Evolutionary conservation across 306 rosid species (phyloP), one percentile per base, ranked within the genome.

Genomic region (Begonia masoniana): DNA sequence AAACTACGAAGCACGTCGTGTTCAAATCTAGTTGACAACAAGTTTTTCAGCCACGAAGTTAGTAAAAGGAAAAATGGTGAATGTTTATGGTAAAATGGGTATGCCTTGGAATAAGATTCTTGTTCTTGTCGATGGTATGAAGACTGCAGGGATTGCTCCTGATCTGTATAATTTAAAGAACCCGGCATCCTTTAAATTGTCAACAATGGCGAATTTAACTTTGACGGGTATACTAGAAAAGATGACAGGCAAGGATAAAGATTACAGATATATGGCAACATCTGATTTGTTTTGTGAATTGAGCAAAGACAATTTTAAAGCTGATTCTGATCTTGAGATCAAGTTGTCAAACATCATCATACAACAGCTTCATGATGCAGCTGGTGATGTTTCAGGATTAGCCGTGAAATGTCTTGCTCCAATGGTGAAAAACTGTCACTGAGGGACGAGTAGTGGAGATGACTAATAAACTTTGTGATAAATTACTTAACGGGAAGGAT

Each of bases 351-450:
- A 63, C 60, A 80, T 88, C 67, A 80, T 88, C 71, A 78, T 88
- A 46, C 97, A 82, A 66, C 97, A 88, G 62, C 97, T 88, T 41
- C 95, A 84, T 52, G 97, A 84, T 68, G 95, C 82, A 45, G 95
- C 97, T 13, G 95, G 97, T 2, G 97, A 88, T 70, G 93, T 88
- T 43, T 88, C 97, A 56, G 95, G 87, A 15, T 73, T 88, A 51
- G 97, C 97, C 49, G 97, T 88, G 16, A 88, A 88, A 70, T 88
- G 99, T 71, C 96, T 92, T 67, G 93, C 96, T 70, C 99, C 95
- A 13, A 63, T 92, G 57, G 99, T 83, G 68, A 92, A 79, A 80
- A 92, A 87, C n/a, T 77, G 81, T 86, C 50, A 81, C 67, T 7
- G 96, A 87, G 73, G 62, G 76, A 45, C 82, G 88, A 58, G 83